Conservation (phyloP, 192 early-diverging fungal species). For the Coemansia sp. region DNA sequence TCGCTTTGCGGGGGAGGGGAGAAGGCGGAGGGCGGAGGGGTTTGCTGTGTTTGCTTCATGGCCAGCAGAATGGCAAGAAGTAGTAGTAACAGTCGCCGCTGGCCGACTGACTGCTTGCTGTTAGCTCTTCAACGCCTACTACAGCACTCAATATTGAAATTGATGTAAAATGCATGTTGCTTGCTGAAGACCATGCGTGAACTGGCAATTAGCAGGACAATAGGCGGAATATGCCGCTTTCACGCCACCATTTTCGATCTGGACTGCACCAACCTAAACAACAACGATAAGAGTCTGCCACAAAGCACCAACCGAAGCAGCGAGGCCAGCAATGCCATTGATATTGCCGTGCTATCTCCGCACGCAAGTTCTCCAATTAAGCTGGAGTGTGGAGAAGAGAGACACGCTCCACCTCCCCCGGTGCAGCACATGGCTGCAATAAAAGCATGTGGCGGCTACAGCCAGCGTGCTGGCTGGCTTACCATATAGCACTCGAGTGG, state of each 20-base stretch:
- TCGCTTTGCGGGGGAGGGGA: background rate
- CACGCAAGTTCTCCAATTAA: background rate
- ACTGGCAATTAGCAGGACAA: background rate
- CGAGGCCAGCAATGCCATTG: no score
- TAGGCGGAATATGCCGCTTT: background rate
- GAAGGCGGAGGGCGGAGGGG: background rate
- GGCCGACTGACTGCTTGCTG: background rate
- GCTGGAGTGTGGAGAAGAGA: background rate
- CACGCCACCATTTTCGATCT: constrained; percentile 6
- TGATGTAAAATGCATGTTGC: background rate
- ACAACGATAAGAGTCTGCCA: background rate
- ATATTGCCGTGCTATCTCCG: background rate
- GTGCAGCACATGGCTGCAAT: background rate
- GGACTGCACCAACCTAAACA: background rate
- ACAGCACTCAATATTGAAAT: background rate
- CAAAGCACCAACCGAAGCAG: background rate
- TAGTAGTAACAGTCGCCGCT: background rate
- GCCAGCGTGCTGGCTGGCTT: background rate
- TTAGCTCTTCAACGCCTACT: background rate
- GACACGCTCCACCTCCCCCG: background rate
- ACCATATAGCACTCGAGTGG: background rate
- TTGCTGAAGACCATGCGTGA: background rate
- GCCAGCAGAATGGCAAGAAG: constrained; percentile 6
- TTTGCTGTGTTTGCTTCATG: background rate
- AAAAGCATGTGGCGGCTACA: background rate